Percentiles rank a stretch among this genome's conserved stretches.
Evolutionary conservation across 768 basidiomycete species (phyloP).

Genomic region (Tulasnella sp.): DNA sequence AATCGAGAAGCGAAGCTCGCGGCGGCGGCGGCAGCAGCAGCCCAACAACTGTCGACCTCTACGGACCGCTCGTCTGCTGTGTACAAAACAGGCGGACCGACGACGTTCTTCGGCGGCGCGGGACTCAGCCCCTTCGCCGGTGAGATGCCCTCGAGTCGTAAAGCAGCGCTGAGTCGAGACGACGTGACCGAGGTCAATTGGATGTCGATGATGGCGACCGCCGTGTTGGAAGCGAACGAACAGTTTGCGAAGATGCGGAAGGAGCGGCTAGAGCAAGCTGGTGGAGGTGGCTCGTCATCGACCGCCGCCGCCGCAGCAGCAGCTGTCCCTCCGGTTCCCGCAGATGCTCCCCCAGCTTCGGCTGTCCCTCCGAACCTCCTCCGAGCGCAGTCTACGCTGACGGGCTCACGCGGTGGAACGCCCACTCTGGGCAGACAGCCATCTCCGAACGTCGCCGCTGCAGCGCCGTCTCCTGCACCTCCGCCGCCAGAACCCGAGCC

Average conservation of each 20-base stretch:
- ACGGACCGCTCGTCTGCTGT: slow-evolving; percentile 25
- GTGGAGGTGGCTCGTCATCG: slow-evolving; percentile 13
- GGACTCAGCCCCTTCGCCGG: slow-evolving; percentile 87
- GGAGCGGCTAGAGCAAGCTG: slow-evolving; percentile 21
- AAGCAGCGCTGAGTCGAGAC: slow-evolving; percentile 64
- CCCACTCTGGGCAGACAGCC: not conserved
- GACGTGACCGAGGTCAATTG: slow-evolving; percentile 84
- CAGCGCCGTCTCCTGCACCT: not conserved
- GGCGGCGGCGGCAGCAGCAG: slow-evolving; percentile 27
- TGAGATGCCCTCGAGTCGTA: slow-evolving; percentile 72
- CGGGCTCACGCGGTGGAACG: not conserved
- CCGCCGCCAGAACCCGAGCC: not conserved
- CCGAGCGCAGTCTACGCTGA: not conserved
- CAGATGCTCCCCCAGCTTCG: not conserved
- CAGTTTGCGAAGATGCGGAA: slow-evolving; percentile 25
- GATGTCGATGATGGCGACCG: slow-evolving; percentile 71
- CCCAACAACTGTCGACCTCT: slow-evolving; percentile 26
- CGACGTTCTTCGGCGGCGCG: slow-evolving; percentile 76
- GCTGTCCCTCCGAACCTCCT: not conserved
- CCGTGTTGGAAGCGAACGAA: slow-evolving; percentile 49
- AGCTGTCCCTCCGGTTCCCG: not conserved
- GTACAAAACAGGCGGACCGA: slow-evolving; percentile 85
- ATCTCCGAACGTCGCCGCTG: not conserved
- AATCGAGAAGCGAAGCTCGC: slow-evolving; percentile 29
- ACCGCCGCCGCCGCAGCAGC: not conserved